Evolutionary conservation across 768 basidiomycete genomes (phyloP), one percentile per base, ranked within the genome.

Genomic region (Amanita phalloides): DNA sequence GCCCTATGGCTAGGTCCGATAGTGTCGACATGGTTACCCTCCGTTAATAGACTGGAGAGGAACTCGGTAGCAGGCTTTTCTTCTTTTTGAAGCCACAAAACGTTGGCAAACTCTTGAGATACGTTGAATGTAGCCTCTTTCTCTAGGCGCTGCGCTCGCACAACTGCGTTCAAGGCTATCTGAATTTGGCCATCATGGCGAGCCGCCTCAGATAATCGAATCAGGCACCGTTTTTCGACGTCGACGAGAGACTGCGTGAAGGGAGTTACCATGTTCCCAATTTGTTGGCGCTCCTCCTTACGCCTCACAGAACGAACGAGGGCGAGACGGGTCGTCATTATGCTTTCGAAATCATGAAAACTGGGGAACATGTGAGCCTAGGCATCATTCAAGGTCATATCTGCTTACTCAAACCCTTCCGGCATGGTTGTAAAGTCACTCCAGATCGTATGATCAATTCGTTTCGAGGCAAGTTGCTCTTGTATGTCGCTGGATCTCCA

Each of bases 41-140:
- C 25, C 6, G 9, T 30, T 23, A 52, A 14, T 2, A 69, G 54
- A 51, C 63, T 60, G 71, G 75, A 76, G 49, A 95, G 71, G 46
- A 78, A 82, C 54, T 84, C 77, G 42, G 94, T 84, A 0, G 95
- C 94, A 3, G 85, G 65, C 54, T 81, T 82, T 58, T 91, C 86
- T 62, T 99, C 95, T 41, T 79, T 81, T 54, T 90, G 85, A 8
- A 78, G 66, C 91, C 95, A 98, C 6, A 98, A 73, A 14, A 97
- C 92, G 53, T 84, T 79, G 13, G 95, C 86, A 58, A 90, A 91
- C 62, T 96, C 94, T 58, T 84, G 75, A 0, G 82, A 78, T 21
- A 87, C 79, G 26, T 76, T 71, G 3, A 78, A 71, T 13, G 67
- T 69, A 0, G 74, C 62, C 1, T 51, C 56, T 1, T 55, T 60